These are phyloP conservation scores for Lactarius vividus DNA, from an alignment of 768 basidiomycete species.

Conservation along the genomic window DNA sequence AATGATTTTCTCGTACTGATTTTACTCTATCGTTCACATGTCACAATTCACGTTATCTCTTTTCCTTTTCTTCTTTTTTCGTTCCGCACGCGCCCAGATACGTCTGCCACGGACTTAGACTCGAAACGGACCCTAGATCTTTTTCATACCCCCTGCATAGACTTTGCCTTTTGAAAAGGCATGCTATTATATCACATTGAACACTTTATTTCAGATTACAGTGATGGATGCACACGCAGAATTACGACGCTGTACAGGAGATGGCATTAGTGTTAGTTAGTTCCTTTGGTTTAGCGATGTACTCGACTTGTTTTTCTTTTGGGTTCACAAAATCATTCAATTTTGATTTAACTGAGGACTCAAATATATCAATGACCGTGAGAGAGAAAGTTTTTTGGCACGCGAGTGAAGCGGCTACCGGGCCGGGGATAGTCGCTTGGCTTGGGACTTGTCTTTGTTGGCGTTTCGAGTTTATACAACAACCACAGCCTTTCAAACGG, in stretches of 20 bases:
- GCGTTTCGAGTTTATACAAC: not conserved
- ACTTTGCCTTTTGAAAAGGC: not conserved
- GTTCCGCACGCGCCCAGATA: not conserved
- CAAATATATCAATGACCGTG: too few relatives aligned
- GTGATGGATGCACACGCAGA: not conserved
- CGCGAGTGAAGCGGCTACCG: not conserved
- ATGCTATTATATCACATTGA: not conserved
- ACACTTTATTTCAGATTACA: not conserved
- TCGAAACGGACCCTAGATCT: not conserved
- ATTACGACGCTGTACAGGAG: not conserved
- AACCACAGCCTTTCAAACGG: not conserved
- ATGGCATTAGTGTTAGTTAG: not conserved
- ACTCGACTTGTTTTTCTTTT: not conserved
- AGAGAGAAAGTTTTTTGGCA: not conserved
- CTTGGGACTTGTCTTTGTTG: not conserved
- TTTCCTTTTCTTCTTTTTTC: not conserved
- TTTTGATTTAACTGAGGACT: not conserved
- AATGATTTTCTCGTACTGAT: slow-evolving; percentile 72
- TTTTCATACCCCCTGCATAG: not conserved
- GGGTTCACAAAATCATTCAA: not conserved
- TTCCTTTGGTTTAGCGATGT: not conserved
- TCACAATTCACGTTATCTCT: not conserved
- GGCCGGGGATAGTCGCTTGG: not conserved
- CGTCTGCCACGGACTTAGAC: not conserved
- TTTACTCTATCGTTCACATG: not conserved